Conservation (phyloP, 2,329 filamentous ascomycete genomes). For the Phialemoniopsis sp. region DNA sequence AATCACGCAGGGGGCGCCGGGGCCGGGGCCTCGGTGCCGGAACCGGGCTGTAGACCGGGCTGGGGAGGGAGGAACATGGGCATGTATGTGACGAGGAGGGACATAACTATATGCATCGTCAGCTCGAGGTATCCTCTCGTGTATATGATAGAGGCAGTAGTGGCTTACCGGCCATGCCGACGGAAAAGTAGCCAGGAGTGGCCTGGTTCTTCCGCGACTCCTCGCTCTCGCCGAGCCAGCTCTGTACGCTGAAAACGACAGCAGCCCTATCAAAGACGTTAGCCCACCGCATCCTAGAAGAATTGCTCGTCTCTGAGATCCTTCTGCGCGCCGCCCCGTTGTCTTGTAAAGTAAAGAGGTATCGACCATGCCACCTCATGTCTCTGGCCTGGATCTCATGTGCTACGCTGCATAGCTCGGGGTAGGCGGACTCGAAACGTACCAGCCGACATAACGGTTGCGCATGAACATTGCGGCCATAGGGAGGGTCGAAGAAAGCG, state of each 20-base stretch:
- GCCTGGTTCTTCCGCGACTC: slow-evolving; percentile 58
- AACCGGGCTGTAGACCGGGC: slow-evolving; percentile 15
- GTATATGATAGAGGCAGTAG: not conserved
- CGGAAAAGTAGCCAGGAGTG: slow-evolving; percentile 52
- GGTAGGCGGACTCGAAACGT: slow-evolving; percentile 15
- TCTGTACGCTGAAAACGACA: slow-evolving; percentile 70
- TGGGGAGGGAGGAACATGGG: slow-evolving; percentile 27
- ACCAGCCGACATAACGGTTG: slow-evolving; percentile 75
- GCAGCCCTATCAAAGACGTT: slow-evolving; percentile 50
- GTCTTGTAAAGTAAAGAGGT: no score
- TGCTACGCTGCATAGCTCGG: no score
- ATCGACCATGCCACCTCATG: no score
- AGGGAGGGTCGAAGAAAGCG: slow-evolving; percentile 72
- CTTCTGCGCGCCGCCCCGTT: no score
- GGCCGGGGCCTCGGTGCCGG: slow-evolving; percentile 20
- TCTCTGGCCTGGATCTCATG: no score
- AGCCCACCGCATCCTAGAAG: not conserved
- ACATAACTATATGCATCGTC: slow-evolving; percentile 20
- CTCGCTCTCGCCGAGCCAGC: slow-evolving; percentile 72
- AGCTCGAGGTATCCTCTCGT: slow-evolving; percentile 3
- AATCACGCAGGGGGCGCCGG: slow-evolving; percentile 15
- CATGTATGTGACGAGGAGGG: slow-evolving; percentile 28
- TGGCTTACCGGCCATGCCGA: slow-evolving; percentile 27
- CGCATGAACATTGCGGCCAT: slow-evolving; percentile 96
- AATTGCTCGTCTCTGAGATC: no score